Evolutionary conservation across 2,329 filamentous ascomycete genomes (phyloP).

Genomic region (Allantophomopsis cytisporea): DNA sequence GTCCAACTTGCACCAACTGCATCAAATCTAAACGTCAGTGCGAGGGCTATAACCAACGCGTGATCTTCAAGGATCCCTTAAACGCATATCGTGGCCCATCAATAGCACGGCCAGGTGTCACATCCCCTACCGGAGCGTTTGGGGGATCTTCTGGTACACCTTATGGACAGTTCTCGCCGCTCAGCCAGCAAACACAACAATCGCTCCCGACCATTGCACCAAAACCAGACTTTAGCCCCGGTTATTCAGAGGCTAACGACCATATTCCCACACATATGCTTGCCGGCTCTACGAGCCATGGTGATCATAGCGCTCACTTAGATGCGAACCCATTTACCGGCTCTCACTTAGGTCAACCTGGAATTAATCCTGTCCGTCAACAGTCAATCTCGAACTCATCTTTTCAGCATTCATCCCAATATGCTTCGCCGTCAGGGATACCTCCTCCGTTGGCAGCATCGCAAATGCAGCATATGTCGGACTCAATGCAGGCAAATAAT

Average conservation of each 20-base stretch:
- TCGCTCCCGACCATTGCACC: constrained; percentile 35
- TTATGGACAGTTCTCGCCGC: constrained; percentile 8
- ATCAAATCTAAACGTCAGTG: constrained; percentile 75
- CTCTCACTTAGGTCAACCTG: too few species aligned
- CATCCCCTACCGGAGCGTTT: neutral
- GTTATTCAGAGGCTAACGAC: constrained; percentile 1
- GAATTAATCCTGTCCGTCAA: too few species aligned
- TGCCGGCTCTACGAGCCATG: too few species aligned
- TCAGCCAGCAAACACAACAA: constrained; percentile 14
- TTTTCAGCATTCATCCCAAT: too few species aligned
- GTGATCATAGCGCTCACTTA: too few species aligned
- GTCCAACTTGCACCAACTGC: constrained; percentile 71
- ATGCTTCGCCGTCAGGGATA: too few species aligned
- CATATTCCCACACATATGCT: neutral
- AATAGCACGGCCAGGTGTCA: constrained; percentile 3
- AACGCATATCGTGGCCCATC: constrained; percentile 36
- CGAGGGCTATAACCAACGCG: constrained; percentile 71
- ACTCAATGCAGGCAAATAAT: too few species aligned
- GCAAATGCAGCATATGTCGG: too few species aligned
- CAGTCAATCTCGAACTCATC: too few species aligned
- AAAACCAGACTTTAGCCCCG: constrained; percentile 24
- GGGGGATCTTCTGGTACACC: constrained; percentile 3
- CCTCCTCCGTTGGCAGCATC: too few species aligned
- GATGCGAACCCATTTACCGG: too few species aligned
- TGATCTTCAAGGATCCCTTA: constrained; percentile 66